These are phyloP conservation scores for Zalaria sp. DNA, from an alignment of 2,329 filamentous ascomycete genomes.

Conservation along the genomic window DNA sequence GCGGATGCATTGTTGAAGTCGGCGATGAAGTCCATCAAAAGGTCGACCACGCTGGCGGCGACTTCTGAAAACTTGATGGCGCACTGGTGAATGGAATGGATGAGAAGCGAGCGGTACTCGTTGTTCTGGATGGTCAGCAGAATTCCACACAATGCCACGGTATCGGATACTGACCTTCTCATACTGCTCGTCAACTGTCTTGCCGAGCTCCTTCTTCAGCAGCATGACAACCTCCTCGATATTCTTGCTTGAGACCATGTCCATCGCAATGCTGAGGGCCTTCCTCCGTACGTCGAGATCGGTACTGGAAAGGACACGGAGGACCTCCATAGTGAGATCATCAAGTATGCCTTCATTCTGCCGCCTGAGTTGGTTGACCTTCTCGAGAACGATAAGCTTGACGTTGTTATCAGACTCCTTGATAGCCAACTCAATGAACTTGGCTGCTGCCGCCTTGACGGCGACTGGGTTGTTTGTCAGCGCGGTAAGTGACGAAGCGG, in stretches of 20 bases:
- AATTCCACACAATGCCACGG: slow-evolving; percentile 6
- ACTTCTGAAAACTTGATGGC: slow-evolving; percentile 99
- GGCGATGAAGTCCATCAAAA: slow-evolving; percentile 97
- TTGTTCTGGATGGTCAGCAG: slow-evolving; percentile 42
- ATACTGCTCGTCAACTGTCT: slow-evolving; percentile 96
- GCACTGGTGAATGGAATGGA: slow-evolving; percentile 95
- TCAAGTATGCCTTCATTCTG: slow-evolving; percentile 86
- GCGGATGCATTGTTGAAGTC: slow-evolving; percentile 97
- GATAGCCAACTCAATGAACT: slow-evolving; percentile 94
- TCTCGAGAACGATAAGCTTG: slow-evolving; percentile 92
- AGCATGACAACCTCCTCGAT: slow-evolving; percentile 94
- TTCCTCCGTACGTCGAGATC: slow-evolving; percentile 94
- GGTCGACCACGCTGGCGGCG: slow-evolving; percentile 86
- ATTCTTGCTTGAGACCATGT: slow-evolving; percentile 98
- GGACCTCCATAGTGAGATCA: slow-evolving; percentile 91
- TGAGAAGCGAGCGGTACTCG: slow-evolving; percentile 87
- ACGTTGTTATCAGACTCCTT: slow-evolving; percentile 99
- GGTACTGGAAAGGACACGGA: slow-evolving; percentile 85
- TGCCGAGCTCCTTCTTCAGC: slow-evolving; percentile 92
- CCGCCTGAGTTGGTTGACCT: slow-evolving; percentile 73
- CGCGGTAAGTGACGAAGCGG: slow-evolving; percentile 83
- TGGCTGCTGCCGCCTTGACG: slow-evolving; percentile 87
- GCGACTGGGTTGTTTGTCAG: slow-evolving; percentile 94
- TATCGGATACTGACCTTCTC: slow-evolving; percentile 50
- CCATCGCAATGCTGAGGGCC: slow-evolving; percentile 75